Evolutionary conservation across 2,329 filamentous ascomycete species (phyloP).

Genomic region (Microdochium nivale): DNA sequence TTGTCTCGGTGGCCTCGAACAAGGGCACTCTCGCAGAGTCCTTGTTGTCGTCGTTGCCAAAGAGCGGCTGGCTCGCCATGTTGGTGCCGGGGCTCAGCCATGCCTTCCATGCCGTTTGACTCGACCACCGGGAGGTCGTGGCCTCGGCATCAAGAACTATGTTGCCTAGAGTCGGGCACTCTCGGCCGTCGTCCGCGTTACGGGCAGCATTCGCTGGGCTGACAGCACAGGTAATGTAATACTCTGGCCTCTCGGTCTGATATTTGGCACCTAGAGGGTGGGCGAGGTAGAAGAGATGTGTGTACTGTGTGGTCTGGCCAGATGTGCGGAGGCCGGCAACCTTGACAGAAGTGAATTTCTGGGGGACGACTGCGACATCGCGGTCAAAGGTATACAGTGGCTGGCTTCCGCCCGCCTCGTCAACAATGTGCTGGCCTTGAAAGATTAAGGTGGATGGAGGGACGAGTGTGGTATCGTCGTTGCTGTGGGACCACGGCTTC

Average conservation of each 20-base stretch:
- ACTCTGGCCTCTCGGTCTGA: background rate
- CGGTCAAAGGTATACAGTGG: background rate
- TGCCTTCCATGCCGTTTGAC: background rate
- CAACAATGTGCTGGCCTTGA: background rate
- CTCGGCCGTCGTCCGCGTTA: background rate
- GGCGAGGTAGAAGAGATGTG: background rate
- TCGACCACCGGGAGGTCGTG: background rate
- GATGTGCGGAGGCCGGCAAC: background rate
- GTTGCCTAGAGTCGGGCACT: background rate
- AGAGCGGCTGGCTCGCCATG: background rate
- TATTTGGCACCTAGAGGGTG: background rate
- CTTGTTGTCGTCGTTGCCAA: background rate
- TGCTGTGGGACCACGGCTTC: background rate
- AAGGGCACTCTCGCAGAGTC: background rate
- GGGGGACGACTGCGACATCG: background rate
- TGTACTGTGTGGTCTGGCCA: no score
- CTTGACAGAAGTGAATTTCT: background rate
- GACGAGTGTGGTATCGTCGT: background rate
- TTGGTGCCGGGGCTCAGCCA: background rate
- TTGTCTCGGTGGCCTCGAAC: background rate
- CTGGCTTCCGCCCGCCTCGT: background rate
- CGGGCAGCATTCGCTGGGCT: background rate
- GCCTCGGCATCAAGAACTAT: background rate
- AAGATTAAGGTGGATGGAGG: background rate
- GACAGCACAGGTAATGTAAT: background rate